These are phyloP conservation scores for Russula lepida DNA, from an alignment of 768 basidiomycete genomes.

Conservation along the genomic window DNA sequence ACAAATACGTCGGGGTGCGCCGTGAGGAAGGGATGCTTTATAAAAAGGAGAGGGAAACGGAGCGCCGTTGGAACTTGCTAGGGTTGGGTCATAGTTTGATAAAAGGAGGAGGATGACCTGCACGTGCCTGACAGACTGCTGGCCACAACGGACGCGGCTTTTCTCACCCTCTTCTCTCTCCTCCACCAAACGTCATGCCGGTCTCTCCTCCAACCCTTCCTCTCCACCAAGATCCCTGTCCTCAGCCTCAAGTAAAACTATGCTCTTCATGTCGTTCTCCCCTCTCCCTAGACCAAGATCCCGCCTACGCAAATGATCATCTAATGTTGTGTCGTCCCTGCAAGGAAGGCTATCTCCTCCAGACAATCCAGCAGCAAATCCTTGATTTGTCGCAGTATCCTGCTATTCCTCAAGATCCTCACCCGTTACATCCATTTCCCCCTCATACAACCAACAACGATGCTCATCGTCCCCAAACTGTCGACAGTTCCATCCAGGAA, in stretches of 20 bases:
- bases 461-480: not conserved
- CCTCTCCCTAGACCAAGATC: constrained; percentile 18
- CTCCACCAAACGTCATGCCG: constrained; percentile 7
- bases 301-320: constrained; percentile 8
- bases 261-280: constrained; percentile 19
- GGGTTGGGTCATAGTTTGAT: not conserved
- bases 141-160: not conserved
- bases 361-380: constrained; percentile 5
- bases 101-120: not conserved
- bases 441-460: constrained; percentile 11
- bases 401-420: not conserved
- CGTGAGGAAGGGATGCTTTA: not conserved
- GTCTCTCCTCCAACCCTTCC: constrained; percentile 7
- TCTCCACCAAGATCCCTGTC: constrained; percentile 10
- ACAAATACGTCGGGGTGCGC: not conserved
- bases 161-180: not conserved
- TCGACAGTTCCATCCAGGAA: not conserved
- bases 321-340: constrained; percentile 17
- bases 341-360: constrained; percentile 12
- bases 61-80: not conserved
- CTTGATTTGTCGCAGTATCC: not conserved
- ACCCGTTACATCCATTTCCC: not conserved
- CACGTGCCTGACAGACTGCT: constrained; percentile 5
- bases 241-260: constrained; percentile 17
- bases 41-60: not conserved